Evolutionary conservation across 345 rosid genomes (phyloP), one percentile per base, ranked within the genome.

Genomic region (Turritis glabra): DNA sequence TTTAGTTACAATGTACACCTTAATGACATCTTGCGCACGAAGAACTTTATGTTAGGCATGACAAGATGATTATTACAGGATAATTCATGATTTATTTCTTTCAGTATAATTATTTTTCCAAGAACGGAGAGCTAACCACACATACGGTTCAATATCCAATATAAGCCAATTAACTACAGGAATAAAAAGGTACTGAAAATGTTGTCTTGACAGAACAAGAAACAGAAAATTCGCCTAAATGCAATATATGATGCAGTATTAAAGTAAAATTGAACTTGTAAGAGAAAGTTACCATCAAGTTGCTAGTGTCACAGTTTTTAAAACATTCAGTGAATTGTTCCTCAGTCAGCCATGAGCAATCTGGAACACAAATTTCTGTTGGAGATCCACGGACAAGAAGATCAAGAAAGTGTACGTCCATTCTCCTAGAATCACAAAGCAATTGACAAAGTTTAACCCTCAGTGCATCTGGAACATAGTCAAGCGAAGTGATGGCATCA

Each of bases 331-430:
- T 59, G 47, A 92, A 89, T 30, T 88, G 76, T 69, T 90, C 87
- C 77, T 95, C 99, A 7, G 93, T 79, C 59, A 95, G 72, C 99
- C 99, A 90, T 17, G 99, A 92, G 60, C 97, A 90, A 76, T 95
- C 96, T 41, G 74, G 84, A 35, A 94, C 62, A 55, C 89, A 80
- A 50, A 91, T 80, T 67, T 84, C 97, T 1, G 89, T 73, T 35
- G 97, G 99, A 3, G 85, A 82, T 64, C 93, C 97, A 38, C 65
- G 54, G 27, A 82, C 73, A 65, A 94, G 88, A 63, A 90, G 88
- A 52, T 81, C 75, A 38, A 94, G 79, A 65, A 89, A 61, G 63
- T 79, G 81, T 55, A 69, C 19, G 50, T 83, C 73, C 85, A 94
- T 88, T 79, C 72, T 80, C 68, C 92, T 77, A 55, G 91, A 84